Evolutionary conservation across 352 stramenopile genomes (phyloP).

Genomic region (Poterioochromonas sp.): DNA sequence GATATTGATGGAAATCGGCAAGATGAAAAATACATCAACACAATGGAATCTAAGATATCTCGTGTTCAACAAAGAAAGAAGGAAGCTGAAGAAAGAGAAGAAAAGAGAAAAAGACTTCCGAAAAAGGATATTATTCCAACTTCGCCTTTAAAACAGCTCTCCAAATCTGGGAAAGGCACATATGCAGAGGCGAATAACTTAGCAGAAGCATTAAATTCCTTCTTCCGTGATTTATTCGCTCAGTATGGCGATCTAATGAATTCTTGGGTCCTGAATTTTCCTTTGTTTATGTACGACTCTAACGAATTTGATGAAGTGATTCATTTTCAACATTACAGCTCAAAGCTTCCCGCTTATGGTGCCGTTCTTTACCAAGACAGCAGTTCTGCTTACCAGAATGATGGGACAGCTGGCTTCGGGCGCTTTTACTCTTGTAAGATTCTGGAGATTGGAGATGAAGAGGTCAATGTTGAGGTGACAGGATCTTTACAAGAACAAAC

Average conservation of each 20-base stretch:
- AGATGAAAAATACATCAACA: neutral
- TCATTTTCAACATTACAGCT: neutral
- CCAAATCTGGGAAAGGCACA: neutral
- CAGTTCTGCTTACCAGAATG: too few species aligned
- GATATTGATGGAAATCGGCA: neutral
- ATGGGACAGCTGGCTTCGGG: too few species aligned
- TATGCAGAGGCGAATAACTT: neutral
- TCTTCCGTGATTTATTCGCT: neutral
- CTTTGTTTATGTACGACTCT: neutral
- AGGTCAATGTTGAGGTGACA: neutral
- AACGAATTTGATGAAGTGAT: neutral
- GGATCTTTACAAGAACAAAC: neutral
- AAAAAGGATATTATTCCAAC: neutral
- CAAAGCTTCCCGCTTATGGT: neutral
- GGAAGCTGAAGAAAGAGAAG: constrained; percentile 1
- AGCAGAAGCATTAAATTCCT: neutral
- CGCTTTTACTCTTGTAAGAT: neutral
- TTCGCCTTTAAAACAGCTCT: neutral
- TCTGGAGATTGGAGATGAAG: neutral
- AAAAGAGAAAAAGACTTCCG: neutral
- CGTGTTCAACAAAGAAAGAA: constrained; percentile 22
- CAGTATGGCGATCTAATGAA: too few species aligned
- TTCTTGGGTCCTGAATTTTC: neutral
- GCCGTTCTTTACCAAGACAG: neutral
- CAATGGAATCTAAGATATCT: constrained; percentile 26